Percentiles rank a stretch among this genome's conserved stretches.
These are phyloP conservation scores for Beta corolliflora DNA, from an alignment of 179 eudicot genomes.

Conservation along the genomic window DNA sequence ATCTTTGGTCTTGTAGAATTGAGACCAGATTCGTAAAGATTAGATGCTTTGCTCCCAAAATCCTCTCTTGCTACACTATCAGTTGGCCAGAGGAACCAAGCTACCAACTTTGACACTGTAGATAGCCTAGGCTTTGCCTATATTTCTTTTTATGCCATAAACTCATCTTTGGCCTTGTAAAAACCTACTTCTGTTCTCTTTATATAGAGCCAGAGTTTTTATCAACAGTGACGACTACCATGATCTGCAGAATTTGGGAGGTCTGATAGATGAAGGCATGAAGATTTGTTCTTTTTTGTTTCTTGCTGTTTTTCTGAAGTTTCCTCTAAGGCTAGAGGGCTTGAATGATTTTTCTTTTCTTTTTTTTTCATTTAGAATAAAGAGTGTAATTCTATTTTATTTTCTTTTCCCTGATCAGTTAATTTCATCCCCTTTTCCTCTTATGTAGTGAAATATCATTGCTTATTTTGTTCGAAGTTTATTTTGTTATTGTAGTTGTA, in stretches of 20 bases:
- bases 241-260: neutral
- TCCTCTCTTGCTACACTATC: neutral
- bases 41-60: neutral
- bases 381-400: neutral
- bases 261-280: neutral
- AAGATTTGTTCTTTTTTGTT: no score
- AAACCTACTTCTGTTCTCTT: no score
- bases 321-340: neutral
- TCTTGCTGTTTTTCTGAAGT: neutral
- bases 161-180: neutral
- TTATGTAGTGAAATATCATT: neutral
- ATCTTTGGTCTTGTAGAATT: no score
- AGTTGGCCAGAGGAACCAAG: neutral
- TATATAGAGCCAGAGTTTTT: neutral
- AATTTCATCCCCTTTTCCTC: neutral
- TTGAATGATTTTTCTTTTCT: neutral
- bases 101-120: neutral
- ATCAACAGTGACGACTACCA: no score
- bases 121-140: neutral
- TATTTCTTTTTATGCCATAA: neutral
- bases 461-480: neutral
- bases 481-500: neutral
- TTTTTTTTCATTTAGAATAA: no score
- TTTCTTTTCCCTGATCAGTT: neutral
- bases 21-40: neutral